phyloP scores from a whole-genome alignment of 1,139 yeast species.

The Pneumocystis sp. region DNA sequence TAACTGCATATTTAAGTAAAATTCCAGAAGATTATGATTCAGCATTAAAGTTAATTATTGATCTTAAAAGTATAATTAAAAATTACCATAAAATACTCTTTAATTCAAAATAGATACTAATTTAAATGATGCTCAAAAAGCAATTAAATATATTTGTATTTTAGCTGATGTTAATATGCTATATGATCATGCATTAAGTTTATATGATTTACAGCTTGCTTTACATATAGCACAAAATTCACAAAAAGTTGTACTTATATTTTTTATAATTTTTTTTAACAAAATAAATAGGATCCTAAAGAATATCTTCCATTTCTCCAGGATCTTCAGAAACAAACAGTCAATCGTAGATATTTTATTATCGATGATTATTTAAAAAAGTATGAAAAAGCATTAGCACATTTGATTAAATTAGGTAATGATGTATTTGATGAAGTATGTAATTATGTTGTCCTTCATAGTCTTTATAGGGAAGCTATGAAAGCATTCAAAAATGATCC shows the following conservation, averaged over 20 bases:
- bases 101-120: conserved; percentile 19
- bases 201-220: conserved; percentile 70
- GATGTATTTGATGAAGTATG: conserved; percentile 43
- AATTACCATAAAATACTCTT: not conserved
- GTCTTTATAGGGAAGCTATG: conserved; percentile 58
- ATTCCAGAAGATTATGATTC: conserved; percentile 69
- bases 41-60: conserved; percentile 46
- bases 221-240: conserved; percentile 85
- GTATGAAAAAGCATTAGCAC: conserved; percentile 49
- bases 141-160: conserved; percentile 73
- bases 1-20: conserved; percentile 88
- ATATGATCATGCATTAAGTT: conserved; percentile 64
- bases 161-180: conserved; percentile 75
- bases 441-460: conserved; percentile 57
- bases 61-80: conserved; percentile 9
- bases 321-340: conserved; percentile 51
- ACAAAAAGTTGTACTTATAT: conserved; percentile 36
- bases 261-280: not conserved
- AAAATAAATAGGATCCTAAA: conserved; percentile 50
- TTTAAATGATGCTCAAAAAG: conserved; percentile 31
- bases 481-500: conserved; percentile 12
- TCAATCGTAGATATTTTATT: conserved; percentile 51
- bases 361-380: conserved; percentile 69
- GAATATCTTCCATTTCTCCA: conserved; percentile 90
- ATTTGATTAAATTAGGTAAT: conserved; percentile 40